These are phyloP conservation scores for Myriosclerotinia scirpicola DNA, from an alignment of 2,329 filamentous ascomycete genomes.

Conservation along the genomic window DNA sequence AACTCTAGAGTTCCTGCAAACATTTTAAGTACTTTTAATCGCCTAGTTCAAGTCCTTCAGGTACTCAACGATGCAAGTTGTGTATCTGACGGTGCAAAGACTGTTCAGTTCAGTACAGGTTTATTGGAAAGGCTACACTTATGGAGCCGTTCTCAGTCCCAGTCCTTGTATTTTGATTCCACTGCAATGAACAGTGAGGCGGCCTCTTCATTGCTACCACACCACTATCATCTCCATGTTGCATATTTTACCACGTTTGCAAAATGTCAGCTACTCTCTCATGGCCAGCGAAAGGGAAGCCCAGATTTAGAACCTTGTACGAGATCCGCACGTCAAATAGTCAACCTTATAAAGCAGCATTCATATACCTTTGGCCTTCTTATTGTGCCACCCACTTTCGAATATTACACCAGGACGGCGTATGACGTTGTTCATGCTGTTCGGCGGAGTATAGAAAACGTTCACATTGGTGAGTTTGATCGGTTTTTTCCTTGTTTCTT, in stretches of 20 bases:
- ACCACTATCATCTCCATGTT: conserved; percentile 39
- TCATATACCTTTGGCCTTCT: conserved; percentile 46
- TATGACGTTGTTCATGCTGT: conserved; percentile 39
- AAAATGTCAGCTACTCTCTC: conserved; percentile 33
- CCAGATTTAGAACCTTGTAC: conserved; percentile 39
- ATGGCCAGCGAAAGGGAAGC: conserved; percentile 28
- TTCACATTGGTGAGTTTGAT: conserved; percentile 29
- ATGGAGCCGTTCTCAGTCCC: conserved; percentile 35
- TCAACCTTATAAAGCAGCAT: conserved; percentile 42
- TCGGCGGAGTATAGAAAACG: conserved; percentile 37
- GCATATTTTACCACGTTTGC: conserved; percentile 38
- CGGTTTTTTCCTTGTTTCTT: neutral
- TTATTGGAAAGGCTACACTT: conserved; percentile 35
- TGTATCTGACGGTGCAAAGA: conserved; percentile 24
- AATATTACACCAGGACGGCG: conserved; percentile 43
- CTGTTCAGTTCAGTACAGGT: conserved; percentile 29
- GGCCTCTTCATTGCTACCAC: conserved; percentile 35
- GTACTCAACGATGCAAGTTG: conserved; percentile 38
- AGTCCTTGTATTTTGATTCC: conserved; percentile 33
- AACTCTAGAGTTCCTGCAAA: conserved; percentile 38
- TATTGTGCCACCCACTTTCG: conserved; percentile 45
- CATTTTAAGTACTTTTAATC: conserved; percentile 41
- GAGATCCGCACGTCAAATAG: conserved; percentile 41
- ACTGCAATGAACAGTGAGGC: conserved; percentile 28
- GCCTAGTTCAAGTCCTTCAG: conserved; percentile 39